Evolutionary conservation across 2,329 filamentous ascomycete species (phyloP), one percentile per base, ranked within the genome.

Genomic region (Arthrobotrys megalospora): DNA sequence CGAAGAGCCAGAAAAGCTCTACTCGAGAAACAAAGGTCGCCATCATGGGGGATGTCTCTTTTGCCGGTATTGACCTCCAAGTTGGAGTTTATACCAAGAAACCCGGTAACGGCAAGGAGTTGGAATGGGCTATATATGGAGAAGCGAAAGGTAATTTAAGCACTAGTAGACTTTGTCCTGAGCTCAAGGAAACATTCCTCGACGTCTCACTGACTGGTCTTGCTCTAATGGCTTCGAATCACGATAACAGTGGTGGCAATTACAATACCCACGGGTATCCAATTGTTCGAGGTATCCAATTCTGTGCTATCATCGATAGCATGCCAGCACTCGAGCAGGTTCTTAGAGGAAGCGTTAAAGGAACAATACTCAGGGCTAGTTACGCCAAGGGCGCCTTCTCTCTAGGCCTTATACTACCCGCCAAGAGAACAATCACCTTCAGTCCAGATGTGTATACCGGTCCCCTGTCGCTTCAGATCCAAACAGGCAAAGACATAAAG

Each of bases 171-270:
- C 48, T 80, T 5, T 48, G 32, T 6, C 63, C 70, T 4, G 68
- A 71, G 0, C 66, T 80, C n/a, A 72, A 80, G 47, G 80, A 71
- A 11, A 69, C 79, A 6, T 81, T 76, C 53, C 68, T 81, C 14
- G 80, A 81, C 53, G 12, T 81, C 7, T 58, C 55, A 12, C 60
- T 81, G 24, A 75, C 43, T n/a, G 50, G 65, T 41, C 64, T 78
- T 14, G 80, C 68, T n/a, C 76, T 81, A 12, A 72, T 81, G 32
- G 79, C 63, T 21, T 69, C 69, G n/a, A 80, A 75, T 53, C 45
- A 62, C 14, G 79, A 80, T 60, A 55, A 55, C 21, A 28, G 10
- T 14, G 38, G 11, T 24, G 75, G 70, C 5, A 62, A 41, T 38
- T 38, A 78, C 38, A 80, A 80, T 66, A 53, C 64, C 19, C 76